A percentile compares a stretch with the other conserved stretches of the same genome.
These are phyloP conservation scores for Lojkania enalia DNA, from an alignment of 2,329 filamentous ascomycete species.

Conservation along the genomic window DNA sequence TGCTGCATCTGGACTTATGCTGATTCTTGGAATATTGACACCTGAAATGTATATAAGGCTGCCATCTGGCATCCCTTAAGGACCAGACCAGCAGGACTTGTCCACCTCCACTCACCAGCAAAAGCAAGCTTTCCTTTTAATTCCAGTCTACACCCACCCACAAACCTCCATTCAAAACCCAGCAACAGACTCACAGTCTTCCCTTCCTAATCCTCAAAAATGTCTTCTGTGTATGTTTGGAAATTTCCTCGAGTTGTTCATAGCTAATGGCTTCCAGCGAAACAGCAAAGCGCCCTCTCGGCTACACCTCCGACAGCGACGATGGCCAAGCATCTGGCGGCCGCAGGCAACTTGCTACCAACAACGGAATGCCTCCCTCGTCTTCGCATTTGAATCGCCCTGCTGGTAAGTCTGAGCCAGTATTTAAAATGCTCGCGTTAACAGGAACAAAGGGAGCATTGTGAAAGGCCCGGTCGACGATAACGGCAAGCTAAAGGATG, in stretches of 20 bases:
- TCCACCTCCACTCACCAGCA: constrained; percentile 18
- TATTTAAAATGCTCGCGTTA: background rate
- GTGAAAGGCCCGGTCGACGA: constrained; percentile 62
- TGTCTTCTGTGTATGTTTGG: constrained; percentile 35
- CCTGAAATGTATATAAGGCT: constrained; percentile 31
- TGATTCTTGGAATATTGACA: constrained; percentile 1
- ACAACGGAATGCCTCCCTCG: constrained; percentile 39
- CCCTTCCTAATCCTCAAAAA: constrained; percentile 9
- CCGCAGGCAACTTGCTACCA: constrained; percentile 36
- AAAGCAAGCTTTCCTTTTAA: no score
- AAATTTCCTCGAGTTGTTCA: background rate
- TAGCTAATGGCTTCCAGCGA: constrained; percentile 20
- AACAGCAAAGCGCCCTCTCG: constrained; percentile 30
- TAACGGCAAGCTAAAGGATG: constrained; percentile 60
- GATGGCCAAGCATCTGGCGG: constrained; percentile 46
- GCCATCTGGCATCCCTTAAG: constrained; percentile 12
- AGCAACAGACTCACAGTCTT: background rate
- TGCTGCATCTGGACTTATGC: constrained; percentile 6
- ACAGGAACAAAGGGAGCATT: constrained; percentile 39
- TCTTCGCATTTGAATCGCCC: constrained; percentile 46
- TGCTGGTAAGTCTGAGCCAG: constrained; percentile 27
- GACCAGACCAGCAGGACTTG: constrained; percentile 32
- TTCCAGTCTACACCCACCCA: no score
- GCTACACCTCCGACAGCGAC: constrained; percentile 45
- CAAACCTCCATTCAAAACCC: no score